Percentiles rank a stretch among this genome's conserved stretches.
These are phyloP conservation scores for Coprinellus aureogranulatus DNA, from an alignment of 768 basidiomycete species.

Conservation along the genomic window DNA sequence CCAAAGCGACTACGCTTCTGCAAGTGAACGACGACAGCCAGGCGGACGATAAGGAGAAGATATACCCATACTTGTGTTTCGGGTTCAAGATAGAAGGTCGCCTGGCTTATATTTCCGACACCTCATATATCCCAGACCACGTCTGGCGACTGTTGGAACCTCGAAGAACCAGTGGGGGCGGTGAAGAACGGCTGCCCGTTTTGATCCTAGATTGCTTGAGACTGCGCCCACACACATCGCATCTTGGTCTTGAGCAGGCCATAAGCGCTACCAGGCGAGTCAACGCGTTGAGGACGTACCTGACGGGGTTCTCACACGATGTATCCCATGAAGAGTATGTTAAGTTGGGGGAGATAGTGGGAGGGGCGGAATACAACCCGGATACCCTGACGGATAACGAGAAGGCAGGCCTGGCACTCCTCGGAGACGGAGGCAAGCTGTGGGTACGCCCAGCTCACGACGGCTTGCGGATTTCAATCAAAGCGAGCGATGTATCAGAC, in stretches of 20 bases:
- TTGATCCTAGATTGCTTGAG: slow-evolving; percentile 78
- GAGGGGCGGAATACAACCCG: slow-evolving; percentile 31
- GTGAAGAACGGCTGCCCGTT: slow-evolving; percentile 40
- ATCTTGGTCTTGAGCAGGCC: slow-evolving; percentile 71
- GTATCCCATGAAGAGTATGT: slow-evolving; percentile 75
- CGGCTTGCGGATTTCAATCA: slow-evolving; percentile 59
- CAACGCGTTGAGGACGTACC: slow-evolving; percentile 61
- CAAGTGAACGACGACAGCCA: background rate
- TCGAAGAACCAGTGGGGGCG: slow-evolving; percentile 14
- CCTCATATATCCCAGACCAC: slow-evolving; percentile 73
- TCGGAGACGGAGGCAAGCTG: slow-evolving; percentile 43
- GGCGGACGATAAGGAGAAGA: slow-evolving; percentile 22
- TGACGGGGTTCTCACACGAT: slow-evolving; percentile 77
- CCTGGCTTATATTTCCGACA: slow-evolving; percentile 80
- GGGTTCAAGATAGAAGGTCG: slow-evolving; percentile 68
- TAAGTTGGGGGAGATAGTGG: slow-evolving; percentile 55
- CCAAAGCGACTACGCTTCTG: background rate
- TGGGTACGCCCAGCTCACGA: slow-evolving; percentile 79
- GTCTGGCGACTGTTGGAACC: slow-evolving; percentile 55
- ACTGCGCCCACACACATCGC: slow-evolving; percentile 66
- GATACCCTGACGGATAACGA: slow-evolving; percentile 31
- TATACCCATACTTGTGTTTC: slow-evolving; percentile 62
- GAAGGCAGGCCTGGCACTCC: slow-evolving; percentile 40
- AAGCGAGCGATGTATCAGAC: slow-evolving; percentile 33
- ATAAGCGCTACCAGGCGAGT: slow-evolving; percentile 55